Conservation (phyloP, 805 yeast genomes). For the Suhomyces prunicola region DNA sequence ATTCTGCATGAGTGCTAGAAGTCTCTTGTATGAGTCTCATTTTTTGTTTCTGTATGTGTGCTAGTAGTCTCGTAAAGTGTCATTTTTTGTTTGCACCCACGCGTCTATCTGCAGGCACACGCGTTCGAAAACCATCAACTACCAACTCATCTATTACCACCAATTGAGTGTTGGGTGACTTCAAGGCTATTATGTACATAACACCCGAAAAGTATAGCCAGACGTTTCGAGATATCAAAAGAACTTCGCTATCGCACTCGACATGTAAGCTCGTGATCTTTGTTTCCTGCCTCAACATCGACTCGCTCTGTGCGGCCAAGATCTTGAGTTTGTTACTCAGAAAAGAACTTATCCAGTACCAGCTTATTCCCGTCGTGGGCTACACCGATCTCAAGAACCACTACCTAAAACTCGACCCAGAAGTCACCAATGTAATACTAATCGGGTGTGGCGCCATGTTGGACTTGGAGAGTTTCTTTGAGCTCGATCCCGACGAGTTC, state of each 20-base stretch:
- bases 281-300: constrained; percentile 87
- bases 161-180: too few relatives aligned
- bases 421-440: constrained; percentile 70
- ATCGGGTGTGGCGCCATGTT: constrained; percentile 94
- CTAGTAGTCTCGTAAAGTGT: too few relatives aligned
- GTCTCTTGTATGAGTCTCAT: too few relatives aligned
- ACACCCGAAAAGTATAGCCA: constrained; percentile 63
- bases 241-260: constrained; percentile 83
- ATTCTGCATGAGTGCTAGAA: too few relatives aligned
- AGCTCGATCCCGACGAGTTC: constrained; percentile 55
- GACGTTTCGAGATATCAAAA: constrained; percentile 65
- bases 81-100: too few relatives aligned
- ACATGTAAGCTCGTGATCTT: constrained; percentile 84
- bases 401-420: constrained; percentile 63
- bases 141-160: neutral
- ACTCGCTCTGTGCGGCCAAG: constrained; percentile 85
- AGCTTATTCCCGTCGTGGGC: constrained; percentile 90
- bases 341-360: constrained; percentile 81
- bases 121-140: too few relatives aligned
- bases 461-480: constrained; percentile 74
- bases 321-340: constrained; percentile 69
- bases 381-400: constrained; percentile 71
- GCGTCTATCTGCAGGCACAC: too few relatives aligned
- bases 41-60: too few relatives aligned
- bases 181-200: constrained; percentile 53